A percentile compares a stretch with the other conserved stretches of the same genome.
Conservation (phyloP, 345 rosid genomes). For the Heritiera fomes region DNA sequence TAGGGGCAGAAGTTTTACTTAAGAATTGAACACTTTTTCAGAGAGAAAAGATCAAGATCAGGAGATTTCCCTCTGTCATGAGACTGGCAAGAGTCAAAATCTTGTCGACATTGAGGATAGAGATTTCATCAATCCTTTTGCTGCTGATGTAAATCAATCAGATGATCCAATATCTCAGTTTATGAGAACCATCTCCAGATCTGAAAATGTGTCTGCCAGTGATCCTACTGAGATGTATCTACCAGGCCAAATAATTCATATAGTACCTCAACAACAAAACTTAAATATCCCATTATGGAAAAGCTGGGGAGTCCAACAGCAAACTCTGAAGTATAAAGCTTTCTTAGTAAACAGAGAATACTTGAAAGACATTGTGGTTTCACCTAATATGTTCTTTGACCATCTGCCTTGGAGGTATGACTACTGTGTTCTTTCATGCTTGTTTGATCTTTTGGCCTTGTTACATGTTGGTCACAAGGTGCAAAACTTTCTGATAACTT, state of each 20-base stretch:
- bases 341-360: conserved; percentile 62
- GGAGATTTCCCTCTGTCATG: conserved; percentile 30
- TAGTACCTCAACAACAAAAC: conserved; percentile 49
- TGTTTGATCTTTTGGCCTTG: neutral
- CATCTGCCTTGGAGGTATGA: conserved; percentile 96
- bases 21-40: conserved; percentile 22
- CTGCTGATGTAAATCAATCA: conserved; percentile 17
- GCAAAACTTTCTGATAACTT: neutral
- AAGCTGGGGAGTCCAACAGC: conserved; percentile 49
- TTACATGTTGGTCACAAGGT: neutral
- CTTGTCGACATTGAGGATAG: conserved; percentile 22
- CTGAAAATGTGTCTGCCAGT: conserved; percentile 31
- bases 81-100: conserved; percentile 25
- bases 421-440: neutral
- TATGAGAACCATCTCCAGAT: conserved; percentile 54
- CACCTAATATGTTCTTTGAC: conserved; percentile 88
- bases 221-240: conserved; percentile 70
- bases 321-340: conserved; percentile 48
- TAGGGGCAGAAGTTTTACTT: neutral
- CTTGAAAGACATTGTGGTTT: conserved; percentile 74
- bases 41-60: conserved; percentile 26
- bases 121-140: conserved; percentile 34
- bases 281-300: conserved; percentile 49
- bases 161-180: conserved; percentile 63
- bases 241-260: conserved; percentile 76